Conservation (phyloP, 768 basidiomycete species). For the Phaffia tasmanica region DNA sequence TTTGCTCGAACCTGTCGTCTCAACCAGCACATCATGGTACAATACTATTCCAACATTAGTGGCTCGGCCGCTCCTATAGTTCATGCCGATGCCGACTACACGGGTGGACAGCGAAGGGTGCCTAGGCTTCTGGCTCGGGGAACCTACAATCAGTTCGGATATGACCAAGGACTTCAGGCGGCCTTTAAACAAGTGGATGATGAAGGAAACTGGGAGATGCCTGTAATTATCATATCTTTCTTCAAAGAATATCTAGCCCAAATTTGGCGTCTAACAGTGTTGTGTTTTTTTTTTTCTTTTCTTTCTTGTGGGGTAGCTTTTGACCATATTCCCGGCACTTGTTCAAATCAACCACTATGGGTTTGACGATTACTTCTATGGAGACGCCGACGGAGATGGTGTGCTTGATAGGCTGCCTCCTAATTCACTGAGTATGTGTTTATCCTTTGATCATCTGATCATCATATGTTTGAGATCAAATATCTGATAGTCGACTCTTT, state of each 20-base stretch:
- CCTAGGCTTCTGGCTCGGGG: constrained; percentile 82
- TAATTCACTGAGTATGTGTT: constrained; percentile 42
- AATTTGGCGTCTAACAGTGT: not conserved
- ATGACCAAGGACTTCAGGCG: constrained; percentile 65
- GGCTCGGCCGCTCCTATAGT: constrained; percentile 56
- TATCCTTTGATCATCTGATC: not conserved
- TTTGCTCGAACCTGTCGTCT: no score
- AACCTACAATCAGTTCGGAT: constrained; percentile 84
- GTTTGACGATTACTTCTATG: constrained; percentile 85
- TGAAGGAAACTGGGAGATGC: constrained; percentile 64
- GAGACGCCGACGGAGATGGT: constrained; percentile 76
- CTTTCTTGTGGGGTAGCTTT: constrained; percentile 42
- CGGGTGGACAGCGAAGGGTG: constrained; percentile 54
- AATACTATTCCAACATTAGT: constrained; percentile 71
- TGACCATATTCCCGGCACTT: constrained; percentile 79
- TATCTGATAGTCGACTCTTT: not conserved
- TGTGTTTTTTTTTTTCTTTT: not conserved
- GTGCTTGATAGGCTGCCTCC: constrained; percentile 83
- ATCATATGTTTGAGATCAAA: not conserved
- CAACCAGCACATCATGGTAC: constrained; percentile 65
- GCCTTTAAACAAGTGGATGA: constrained; percentile 51
- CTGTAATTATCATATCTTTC: not conserved
- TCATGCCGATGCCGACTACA: constrained; percentile 62
- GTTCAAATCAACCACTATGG: constrained; percentile 83
- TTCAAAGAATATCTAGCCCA: not conserved